These are phyloP conservation scores for Russula ochroleuca DNA, from an alignment of 768 basidiomycete species.

Conservation along the genomic window DNA sequence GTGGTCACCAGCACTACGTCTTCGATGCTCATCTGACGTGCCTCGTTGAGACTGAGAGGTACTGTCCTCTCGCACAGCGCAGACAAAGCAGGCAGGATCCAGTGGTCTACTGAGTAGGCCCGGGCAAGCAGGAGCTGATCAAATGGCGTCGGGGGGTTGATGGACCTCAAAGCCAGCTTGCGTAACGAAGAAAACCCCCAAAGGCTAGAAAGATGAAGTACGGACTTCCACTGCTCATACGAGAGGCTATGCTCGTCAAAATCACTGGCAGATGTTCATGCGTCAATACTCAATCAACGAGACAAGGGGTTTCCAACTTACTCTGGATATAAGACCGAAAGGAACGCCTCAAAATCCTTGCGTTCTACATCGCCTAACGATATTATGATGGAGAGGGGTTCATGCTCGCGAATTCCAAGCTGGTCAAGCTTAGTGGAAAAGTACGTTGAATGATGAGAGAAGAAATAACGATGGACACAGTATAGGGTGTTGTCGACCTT, in stretches of 20 bases:
- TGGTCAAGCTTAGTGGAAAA: conserved; percentile 16
- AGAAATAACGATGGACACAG: conserved; percentile 24
- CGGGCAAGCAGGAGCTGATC: conserved; percentile 25
- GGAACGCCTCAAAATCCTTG: conserved; percentile 26
- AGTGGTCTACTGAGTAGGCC: conserved; percentile 20
- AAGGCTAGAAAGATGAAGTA: conserved; percentile 25
- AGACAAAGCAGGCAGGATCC: conserved; percentile 19
- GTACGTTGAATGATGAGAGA: conserved; percentile 19
- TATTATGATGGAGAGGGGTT: conserved; percentile 16
- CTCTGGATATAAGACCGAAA: conserved; percentile 28
- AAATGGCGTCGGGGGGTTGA: conserved; percentile 25
- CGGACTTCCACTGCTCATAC: conserved; percentile 27
- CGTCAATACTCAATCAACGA: not conserved
- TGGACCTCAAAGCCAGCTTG: conserved; percentile 20
- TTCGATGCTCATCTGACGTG: conserved; percentile 20
- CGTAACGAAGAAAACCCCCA: conserved; percentile 28
- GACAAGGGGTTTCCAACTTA: conserved; percentile 1
- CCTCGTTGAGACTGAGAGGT: conserved; percentile 21
- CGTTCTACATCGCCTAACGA: conserved; percentile 17
- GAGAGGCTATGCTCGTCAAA: conserved; percentile 18
- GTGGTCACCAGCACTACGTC: conserved; percentile 21
- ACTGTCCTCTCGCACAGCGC: conserved; percentile 23
- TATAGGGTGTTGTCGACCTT: conserved; percentile 22
- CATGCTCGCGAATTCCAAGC: conserved; percentile 17
- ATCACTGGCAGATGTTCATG: not conserved